Percentiles rank a stretch among this genome's conserved stretches.
Evolutionary conservation across 352 stramenopile genomes (phyloP).

Genomic region (Phytopythium kandeliae): DNA sequence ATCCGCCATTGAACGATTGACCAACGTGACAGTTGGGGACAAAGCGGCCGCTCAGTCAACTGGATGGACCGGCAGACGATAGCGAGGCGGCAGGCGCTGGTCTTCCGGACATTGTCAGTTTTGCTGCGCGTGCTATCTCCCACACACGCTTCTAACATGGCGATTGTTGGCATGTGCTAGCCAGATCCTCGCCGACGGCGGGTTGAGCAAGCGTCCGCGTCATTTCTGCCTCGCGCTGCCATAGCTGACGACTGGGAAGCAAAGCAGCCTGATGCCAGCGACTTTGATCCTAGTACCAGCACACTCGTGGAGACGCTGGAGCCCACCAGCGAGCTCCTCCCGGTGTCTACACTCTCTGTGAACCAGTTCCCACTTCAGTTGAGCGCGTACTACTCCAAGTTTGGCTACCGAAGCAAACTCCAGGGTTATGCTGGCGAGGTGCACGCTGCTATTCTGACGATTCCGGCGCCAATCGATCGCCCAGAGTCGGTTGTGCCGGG

Average conservation of each 20-base stretch:
- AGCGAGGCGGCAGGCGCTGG: neutral
- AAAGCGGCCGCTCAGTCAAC: slow-evolving; percentile 27
- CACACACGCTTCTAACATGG: too few relatives aligned
- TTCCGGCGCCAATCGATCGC: slow-evolving; percentile 19
- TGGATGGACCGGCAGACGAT: slow-evolving; percentile 17
- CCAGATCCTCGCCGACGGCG: slow-evolving; percentile 3
- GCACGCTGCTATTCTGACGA: slow-evolving; percentile 35
- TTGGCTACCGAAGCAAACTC: slow-evolving; percentile 24
- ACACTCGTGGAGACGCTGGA: slow-evolving; percentile 8
- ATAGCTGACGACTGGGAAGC: neutral
- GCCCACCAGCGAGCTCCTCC: slow-evolving; percentile 18
- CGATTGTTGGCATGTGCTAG: neutral
- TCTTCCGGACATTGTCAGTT: neutral
- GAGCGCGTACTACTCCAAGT: slow-evolving; percentile 34
- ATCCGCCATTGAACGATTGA: neutral
- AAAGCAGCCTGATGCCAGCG: too few relatives aligned
- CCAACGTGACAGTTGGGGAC: slow-evolving; percentile 18
- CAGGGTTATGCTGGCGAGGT: slow-evolving; percentile 33
- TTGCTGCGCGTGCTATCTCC: neutral
- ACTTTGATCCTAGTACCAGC: too few relatives aligned
- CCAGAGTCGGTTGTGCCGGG: slow-evolving; percentile 19
- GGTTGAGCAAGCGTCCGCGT: neutral
- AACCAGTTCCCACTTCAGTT: slow-evolving; percentile 38
- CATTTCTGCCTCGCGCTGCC: neutral
- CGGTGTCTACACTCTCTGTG: slow-evolving; percentile 32